A percentile compares a stretch with the other conserved stretches of the same genome.
Evolutionary conservation across 1,139 yeast genomes (phyloP).

Genomic region (Geotrichum aggregatum): DNA sequence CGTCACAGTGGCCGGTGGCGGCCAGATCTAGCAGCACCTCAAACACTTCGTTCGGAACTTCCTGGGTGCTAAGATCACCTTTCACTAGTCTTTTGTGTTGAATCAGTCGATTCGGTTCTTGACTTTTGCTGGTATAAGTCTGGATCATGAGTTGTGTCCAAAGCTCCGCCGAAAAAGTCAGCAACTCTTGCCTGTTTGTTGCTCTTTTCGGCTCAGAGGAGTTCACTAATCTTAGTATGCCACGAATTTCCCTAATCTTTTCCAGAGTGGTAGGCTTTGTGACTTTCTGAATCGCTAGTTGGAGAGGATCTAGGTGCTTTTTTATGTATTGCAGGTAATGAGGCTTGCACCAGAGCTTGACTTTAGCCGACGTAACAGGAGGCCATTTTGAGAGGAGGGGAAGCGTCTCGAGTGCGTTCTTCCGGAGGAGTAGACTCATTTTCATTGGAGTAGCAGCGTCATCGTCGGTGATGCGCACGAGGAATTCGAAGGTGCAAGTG

Average conservation of each 20-base stretch:
- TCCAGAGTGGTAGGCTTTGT: not conserved
- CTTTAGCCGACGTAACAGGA: not conserved
- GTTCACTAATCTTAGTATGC: not conserved
- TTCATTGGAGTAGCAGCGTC: constrained; percentile 1
- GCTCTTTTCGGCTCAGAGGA: too few species aligned
- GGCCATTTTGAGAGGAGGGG: not conserved
- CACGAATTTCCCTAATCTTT: not conserved
- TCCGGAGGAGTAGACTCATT: not conserved
- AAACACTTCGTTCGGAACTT: not conserved
- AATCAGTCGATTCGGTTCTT: too few species aligned
- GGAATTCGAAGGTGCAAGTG: not conserved
- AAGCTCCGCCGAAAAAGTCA: not conserved
- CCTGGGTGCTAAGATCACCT: not conserved
- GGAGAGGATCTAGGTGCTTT: constrained; percentile 2
- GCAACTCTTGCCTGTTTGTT: not conserved
- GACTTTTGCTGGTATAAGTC: constrained; percentile 1
- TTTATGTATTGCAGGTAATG: not conserved
- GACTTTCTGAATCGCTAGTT: not conserved
- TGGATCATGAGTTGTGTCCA: not conserved
- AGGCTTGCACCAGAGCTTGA: not conserved
- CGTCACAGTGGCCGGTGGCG: not conserved
- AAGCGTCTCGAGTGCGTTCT: not conserved
- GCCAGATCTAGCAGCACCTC: constrained; percentile 1
- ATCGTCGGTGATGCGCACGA: not conserved
- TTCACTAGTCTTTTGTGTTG: not conserved